phyloP scores from a whole-genome alignment of 148 eudicot genomes.

The Amaranthus hypochondriacus region DNA sequence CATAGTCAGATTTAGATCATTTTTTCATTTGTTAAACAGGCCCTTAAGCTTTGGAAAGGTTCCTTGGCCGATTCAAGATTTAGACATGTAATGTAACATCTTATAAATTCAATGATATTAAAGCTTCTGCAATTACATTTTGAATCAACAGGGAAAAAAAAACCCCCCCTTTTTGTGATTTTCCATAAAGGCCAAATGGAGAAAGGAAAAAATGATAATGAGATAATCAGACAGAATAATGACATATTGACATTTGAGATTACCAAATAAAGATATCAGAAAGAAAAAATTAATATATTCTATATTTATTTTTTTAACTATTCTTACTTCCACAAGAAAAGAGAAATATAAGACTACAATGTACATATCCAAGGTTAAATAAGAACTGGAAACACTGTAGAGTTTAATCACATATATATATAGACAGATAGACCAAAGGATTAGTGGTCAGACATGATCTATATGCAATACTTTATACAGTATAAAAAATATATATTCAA shows the following conservation, averaged over 20 bases:
- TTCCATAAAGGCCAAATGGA: background rate
- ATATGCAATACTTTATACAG: constrained; percentile 12
- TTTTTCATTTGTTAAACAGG: constrained; percentile 27
- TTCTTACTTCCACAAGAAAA: background rate
- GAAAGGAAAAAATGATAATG: background rate
- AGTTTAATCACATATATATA: background rate
- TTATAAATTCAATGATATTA: constrained; percentile 10
- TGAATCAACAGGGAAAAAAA: background rate
- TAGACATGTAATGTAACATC: constrained; percentile 15
- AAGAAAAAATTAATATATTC: too few relatives aligned
- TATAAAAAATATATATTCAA: constrained; percentile 18
- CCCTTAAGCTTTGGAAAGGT: constrained; percentile 14
- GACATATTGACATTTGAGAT: background rate
- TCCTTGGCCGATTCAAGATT: background rate
- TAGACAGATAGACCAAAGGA: background rate
- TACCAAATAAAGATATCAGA: too few relatives aligned
- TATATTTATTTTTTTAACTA: background rate
- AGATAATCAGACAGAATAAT: background rate
- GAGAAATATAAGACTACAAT: background rate
- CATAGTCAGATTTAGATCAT: constrained; percentile 20
- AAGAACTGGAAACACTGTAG: background rate
- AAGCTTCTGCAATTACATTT: constrained; percentile 12
- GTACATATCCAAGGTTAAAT: background rate
- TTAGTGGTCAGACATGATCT: background rate
- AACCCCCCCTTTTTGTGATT: background rate